Base-by-base conservation (phyloP, 1,284 basidiomycete species). In the Tilletia walkeri region DNA sequence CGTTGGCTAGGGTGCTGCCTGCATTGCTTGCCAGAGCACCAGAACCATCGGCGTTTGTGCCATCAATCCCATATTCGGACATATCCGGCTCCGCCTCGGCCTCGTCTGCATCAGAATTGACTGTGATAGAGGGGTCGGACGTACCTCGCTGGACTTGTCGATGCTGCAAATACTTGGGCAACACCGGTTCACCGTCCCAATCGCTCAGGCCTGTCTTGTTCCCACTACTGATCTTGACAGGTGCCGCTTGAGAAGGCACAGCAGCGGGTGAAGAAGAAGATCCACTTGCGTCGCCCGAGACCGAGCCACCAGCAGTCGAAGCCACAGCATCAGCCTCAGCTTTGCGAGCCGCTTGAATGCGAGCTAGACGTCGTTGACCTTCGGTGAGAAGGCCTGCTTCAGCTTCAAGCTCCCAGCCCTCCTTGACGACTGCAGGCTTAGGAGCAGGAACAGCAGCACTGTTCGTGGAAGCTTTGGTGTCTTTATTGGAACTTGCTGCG, bases 1-100 rank as follows among this genome's bases (percentile, higher is more conserved):
- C 77, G 59, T 77, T 82, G 49, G 78, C 78, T 0, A 82, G 72
- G 16, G 80, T 78, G 59, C 78, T 81, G 63, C 79, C 79, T 3
- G 71, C 70, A 45, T 45, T 45, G 41, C 41, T 45, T 45, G 6
- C 41, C 41, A 45, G 41, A 14, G 41, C 41, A 45, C 41, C 41
- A 45, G 41, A 45, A 1, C 41, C 41, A 45, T 45, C 41, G 41
- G 41, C 41, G 14, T 45, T 14, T 45, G 41, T 45, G 65, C 41
- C 30, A 45, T 14, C 34, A 30, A 30, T 30, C 14, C 41, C 41
- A 45, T 45, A 66, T 36, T 45, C 65, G 41, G 47, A 36, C 41
- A 45, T 45, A 14, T 45, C 41, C 41, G 41, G 41, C 20, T 30
- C 61, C 10, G 61, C 61, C 53, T 54, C 53, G n/a, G 20, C 53